phyloP scores from a whole-genome alignment of 2,329 filamentous ascomycete genomes.

The Neodidymelliopsis sp. region DNA sequence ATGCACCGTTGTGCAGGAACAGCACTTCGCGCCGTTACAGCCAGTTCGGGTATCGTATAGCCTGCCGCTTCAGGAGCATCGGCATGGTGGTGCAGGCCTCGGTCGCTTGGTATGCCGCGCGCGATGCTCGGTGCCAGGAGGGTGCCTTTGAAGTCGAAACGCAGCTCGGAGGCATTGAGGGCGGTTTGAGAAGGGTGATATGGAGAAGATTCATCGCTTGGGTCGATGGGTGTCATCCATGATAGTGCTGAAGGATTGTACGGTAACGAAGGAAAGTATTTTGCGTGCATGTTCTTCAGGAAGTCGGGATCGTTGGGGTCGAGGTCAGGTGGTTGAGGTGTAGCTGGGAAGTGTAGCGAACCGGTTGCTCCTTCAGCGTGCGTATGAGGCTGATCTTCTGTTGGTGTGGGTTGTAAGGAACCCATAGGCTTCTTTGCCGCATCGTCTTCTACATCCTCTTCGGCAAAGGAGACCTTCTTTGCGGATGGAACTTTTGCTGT shows the following conservation, averaged over 20 bases:
- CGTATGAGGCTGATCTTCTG: conserved; percentile 62
- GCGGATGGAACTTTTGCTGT: conserved; percentile 9
- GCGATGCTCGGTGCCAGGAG: conserved; percentile 80
- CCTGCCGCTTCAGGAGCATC: conserved; percentile 92
- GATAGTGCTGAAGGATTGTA: conserved; percentile 85
- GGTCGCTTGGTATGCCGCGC: conserved; percentile 74
- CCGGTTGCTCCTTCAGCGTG: conserved; percentile 67
- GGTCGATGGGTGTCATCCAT: conserved; percentile 80
- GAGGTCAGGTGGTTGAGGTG: conserved; percentile 69
- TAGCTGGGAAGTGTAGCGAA: conserved; percentile 67
- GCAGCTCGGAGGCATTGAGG: conserved; percentile 77
- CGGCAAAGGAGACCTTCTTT: conserved; percentile 48
- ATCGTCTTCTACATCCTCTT: conserved; percentile 14
- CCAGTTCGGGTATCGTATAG: conserved; percentile 89
- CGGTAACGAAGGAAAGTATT: conserved; percentile 91
- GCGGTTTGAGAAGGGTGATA: conserved; percentile 81
- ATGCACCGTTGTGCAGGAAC: conserved; percentile 89
- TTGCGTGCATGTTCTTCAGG: conserved; percentile 81
- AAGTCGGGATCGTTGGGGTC: conserved; percentile 86
- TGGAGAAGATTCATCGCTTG: conserved; percentile 70
- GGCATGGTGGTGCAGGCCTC: conserved; percentile 92
- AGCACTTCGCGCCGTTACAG: conserved; percentile 78
- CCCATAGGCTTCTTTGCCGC: not conserved
- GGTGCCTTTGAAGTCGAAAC: conserved; percentile 86
- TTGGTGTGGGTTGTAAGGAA: conserved; percentile 3